Evolutionary conservation across 1,139 yeast genomes (phyloP).

Genomic region (Sugiyamaella novakii): DNA sequence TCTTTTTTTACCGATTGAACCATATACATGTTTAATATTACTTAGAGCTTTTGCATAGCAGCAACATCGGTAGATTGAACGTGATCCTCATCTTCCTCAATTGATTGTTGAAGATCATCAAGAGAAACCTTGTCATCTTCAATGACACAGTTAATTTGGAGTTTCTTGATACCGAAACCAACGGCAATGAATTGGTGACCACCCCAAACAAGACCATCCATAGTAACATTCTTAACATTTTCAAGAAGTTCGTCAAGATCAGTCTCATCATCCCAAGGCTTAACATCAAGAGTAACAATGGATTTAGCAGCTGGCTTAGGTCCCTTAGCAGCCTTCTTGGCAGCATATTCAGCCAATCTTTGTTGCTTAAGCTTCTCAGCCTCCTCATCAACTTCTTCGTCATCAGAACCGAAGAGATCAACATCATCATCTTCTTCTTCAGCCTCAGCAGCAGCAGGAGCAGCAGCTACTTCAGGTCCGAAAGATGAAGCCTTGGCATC

Average conservation of each 20-base stretch:
- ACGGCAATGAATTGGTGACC: constrained; percentile 94
- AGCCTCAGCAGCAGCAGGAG: constrained; percentile 57
- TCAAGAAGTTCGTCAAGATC: constrained; percentile 85
- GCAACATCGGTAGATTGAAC: constrained; percentile 98
- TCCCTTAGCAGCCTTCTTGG: constrained; percentile 96
- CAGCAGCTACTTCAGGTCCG: constrained; percentile 75
- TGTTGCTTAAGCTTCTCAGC: constrained; percentile 97
- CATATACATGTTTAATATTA: not conserved
- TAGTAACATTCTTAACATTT: constrained; percentile 77
- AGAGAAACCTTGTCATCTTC: constrained; percentile 95
- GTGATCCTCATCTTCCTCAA: constrained; percentile 98
- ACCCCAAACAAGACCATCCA: constrained; percentile 98
- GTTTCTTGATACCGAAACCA: constrained; percentile 99
- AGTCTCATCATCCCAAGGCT: constrained; percentile 99
- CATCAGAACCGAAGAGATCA: constrained; percentile 92
- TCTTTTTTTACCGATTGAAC: not conserved
- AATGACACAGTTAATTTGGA: constrained; percentile 96
- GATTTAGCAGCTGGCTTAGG: constrained; percentile 99
- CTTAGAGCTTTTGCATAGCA: constrained; percentile 97
- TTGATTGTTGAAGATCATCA: constrained; percentile 79
- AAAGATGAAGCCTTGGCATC: constrained; percentile 42
- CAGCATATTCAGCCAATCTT: constrained; percentile 97
- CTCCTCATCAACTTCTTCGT: constrained; percentile 91
- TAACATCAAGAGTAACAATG: constrained; percentile 91
- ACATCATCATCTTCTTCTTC: constrained; percentile 86